Evolutionary conservation across 164 flowering plant genomes (phyloP).

Genomic region (Sedum album): DNA sequence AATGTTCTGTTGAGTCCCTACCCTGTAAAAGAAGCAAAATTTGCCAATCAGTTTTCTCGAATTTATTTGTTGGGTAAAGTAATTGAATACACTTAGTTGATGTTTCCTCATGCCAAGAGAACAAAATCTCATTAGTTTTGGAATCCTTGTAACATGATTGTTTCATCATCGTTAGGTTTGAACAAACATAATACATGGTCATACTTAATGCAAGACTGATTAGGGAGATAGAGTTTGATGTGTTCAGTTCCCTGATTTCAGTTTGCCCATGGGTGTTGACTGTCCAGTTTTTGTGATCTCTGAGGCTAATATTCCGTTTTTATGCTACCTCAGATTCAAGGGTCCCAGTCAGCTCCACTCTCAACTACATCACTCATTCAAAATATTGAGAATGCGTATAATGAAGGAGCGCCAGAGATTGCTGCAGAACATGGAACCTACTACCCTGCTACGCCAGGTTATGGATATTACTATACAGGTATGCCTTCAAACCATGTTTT

Average conservation of each 20-base stretch:
- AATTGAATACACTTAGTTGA: not conserved
- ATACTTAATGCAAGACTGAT: not conserved
- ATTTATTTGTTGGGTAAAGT: no score
- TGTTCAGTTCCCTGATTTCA: not conserved
- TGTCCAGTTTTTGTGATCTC: not conserved
- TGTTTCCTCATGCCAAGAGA: no score
- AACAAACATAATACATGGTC: not conserved
- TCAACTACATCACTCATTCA: conserved; percentile 38
- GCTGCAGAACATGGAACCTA: conserved; percentile 27
- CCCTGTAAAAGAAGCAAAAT: not conserved
- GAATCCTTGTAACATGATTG: no score
- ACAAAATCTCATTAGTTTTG: no score
- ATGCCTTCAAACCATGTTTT: conserved; percentile 3
- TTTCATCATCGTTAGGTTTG: no score
- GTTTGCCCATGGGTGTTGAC: not conserved
- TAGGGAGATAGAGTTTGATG: not conserved
- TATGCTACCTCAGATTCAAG: conserved; percentile 23
- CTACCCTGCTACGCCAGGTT: conserved; percentile 21
- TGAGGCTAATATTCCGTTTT: not conserved
- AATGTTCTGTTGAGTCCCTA: not conserved
- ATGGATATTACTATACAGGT: conserved; percentile 56
- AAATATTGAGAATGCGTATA: conserved; percentile 18
- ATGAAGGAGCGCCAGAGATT: conserved; percentile 24
- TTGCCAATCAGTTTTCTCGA: not conserved
- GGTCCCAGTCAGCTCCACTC: conserved; percentile 31